phyloP scores from a whole-genome alignment of 177 flowering plant genomes.

The Vitis hybrid region DNA sequence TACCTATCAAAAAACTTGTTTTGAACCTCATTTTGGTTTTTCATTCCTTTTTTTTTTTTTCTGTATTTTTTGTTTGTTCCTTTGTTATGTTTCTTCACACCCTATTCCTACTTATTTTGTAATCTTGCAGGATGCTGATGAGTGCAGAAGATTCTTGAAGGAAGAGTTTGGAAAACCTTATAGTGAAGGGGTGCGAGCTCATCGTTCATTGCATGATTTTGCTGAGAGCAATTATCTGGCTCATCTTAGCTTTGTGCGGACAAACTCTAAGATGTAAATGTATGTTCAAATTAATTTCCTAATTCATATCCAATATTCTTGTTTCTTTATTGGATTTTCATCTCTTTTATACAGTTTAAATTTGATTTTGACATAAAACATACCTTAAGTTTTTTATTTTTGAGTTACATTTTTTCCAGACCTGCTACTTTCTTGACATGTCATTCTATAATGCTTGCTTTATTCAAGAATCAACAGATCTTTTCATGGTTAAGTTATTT shows the following conservation, averaged over 20 bases:
- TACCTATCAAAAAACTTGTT: background rate
- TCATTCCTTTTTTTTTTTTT: background rate
- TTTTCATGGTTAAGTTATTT: no score
- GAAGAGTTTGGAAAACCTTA: conserved; percentile 46
- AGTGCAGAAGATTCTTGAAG: conserved; percentile 51
- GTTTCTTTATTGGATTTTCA: no score
- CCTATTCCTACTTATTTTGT: background rate
- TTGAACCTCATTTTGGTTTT: background rate
- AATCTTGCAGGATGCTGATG: conserved; percentile 55
- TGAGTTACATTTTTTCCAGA: no score
- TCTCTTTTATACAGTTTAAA: no score
- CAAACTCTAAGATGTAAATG: conserved; percentile 30
- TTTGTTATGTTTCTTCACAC: no score
- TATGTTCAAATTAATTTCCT: conserved; percentile 3
- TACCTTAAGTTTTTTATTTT: no score
- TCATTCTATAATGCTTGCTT: no score
- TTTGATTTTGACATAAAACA: no score
- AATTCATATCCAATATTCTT: background rate
- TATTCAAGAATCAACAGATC: no score
- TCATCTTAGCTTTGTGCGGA: conserved; percentile 65
- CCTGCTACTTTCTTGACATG: no score
- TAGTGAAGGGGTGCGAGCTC: conserved; percentile 52
- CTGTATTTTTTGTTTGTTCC: no score
- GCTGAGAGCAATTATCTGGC: conserved; percentile 88
- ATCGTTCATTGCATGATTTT: conserved; percentile 87